Base-by-base conservation (phyloP, 2,329 filamentous ascomycete genomes). In the Westerdykella sp. region DNA sequence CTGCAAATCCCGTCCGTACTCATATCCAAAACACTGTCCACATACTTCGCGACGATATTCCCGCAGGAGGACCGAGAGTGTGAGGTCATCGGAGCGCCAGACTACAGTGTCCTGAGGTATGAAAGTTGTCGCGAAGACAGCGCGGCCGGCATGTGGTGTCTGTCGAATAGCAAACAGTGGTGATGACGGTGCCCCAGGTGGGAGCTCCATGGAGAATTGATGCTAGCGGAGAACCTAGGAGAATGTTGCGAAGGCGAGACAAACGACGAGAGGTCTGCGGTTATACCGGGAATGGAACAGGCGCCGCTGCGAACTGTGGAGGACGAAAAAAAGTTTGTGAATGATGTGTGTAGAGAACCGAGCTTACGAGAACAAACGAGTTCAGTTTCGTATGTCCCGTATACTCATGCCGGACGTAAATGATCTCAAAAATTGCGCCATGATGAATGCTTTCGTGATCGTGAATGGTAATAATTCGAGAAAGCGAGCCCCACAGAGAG, bases 41-140 rank as follows among this genome's bases (percentile, higher is more conserved):
- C 72, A 75, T 10, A 74, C 72, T 58, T 75, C 72, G 34, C 70
- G 69, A 7, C 69, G 62, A 52, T 74, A 74, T 39, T 71, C 63
- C 37, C 70, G 66, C 34, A 71, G 63, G 4, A 75, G 47, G 7
- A 74, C 68, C 23, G 62, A 63, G 1, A 69, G 57, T 3, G 65
- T 59, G 1, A 71, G 63, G 14, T 66, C 60, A n/a, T 57, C 51
- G 14, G 67, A 65, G 14, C 57, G 57, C 46, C 62, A 66, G 6
- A 74, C 46, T 6, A 65, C 46, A 0, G 69, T 69, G 34, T 56
- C 59, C 5, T 54, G 42, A 7, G 63, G 44, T 2, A 74, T 66
- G 18, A 49, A 40, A 34, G 53, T 50, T 4, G 46, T 57, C 3
- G 71, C 70, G 45, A 74, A 69, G 39, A 73, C 67, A 32, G 70